Conservation (phyloP, 225 moss, liverwort and hornwort species). For the Climacium dendroides region DNA sequence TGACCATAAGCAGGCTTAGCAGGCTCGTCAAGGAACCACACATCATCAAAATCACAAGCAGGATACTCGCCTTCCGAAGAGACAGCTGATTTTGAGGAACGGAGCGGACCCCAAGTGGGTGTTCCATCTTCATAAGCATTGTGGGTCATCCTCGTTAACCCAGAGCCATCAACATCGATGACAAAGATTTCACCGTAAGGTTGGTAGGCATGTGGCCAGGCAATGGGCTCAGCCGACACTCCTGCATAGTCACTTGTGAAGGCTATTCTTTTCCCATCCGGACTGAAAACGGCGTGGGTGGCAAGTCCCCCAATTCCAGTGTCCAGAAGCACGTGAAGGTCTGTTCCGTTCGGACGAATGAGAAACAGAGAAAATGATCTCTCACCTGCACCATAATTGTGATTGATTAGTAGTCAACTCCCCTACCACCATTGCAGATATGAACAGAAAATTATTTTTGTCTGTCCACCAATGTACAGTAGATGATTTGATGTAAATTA, state of each 20-base stretch:
- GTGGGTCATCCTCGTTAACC: slow-evolving; percentile 62
- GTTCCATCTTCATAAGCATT: slow-evolving; percentile 64
- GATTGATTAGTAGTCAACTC: not conserved
- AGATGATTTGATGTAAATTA: not conserved
- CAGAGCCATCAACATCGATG: slow-evolving; percentile 50
- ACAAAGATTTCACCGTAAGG: slow-evolving; percentile 73
- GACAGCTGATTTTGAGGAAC: not conserved
- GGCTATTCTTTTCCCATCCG: slow-evolving; percentile 45
- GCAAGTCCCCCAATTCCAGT: slow-evolving; percentile 27
- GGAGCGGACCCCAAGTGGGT: slow-evolving; percentile 51
- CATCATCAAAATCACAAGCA: slow-evolving; percentile 23
- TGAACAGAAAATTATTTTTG: not conserved
- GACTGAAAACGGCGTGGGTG: slow-evolving; percentile 58
- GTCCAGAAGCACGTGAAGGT: slow-evolving; percentile 43
- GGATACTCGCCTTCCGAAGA: slow-evolving; percentile 9
- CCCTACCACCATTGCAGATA: not conserved
- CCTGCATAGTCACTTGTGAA: slow-evolving; percentile 64
- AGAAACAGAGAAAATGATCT: slow-evolving; percentile 29
- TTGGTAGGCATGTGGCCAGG: slow-evolving; percentile 46
- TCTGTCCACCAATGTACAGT: not conserved
- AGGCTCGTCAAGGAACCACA: slow-evolving; percentile 12
- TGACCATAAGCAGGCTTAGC: not conserved
- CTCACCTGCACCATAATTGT: slow-evolving; percentile 6
- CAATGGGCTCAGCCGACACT: slow-evolving; percentile 64
- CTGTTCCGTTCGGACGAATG: slow-evolving; percentile 74